Evolutionary conservation across 164 flowering plant genomes (phyloP), one percentile per base, ranked within the genome.

Genomic region (Magnolia sinica): DNA sequence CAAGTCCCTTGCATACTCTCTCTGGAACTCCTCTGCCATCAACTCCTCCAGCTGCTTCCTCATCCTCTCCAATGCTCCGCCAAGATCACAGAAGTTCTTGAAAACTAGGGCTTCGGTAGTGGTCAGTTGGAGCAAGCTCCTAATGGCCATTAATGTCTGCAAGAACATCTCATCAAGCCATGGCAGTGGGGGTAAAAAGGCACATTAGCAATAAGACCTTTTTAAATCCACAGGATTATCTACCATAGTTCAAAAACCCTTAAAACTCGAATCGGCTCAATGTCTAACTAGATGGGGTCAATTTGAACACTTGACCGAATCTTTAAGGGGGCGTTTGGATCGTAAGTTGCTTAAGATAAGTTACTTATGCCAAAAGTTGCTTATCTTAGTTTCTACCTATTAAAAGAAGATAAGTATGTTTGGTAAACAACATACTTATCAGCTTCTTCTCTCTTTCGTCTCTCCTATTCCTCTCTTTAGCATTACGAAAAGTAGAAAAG

Each of bases 121-220:
- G 23, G 79, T 79, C 5, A 95, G 90, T 80, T 86, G 90, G 66
- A 95, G 85, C 19, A 95, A 91, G 82, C 80, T 91, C 83, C 86
- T 89, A 64, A 93, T 81, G 50, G 98, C 89, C 72, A 75, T 69
- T 63, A 95, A 88, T 63, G 92, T 91, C 99, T 95, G 87, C 50
- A 55, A 85, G 50, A 50, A 68, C 59, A 81, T 52, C 61, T 18
- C 10, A 29, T 9, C 31, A 68, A 67, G 20, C 22, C 50, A 5
- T 51, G 50, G 9, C 4, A 9, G n/a, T 13, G 20, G 31, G 27
- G 2, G 14, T 14, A 7, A 23, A 16, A 4, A 63, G 23, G 22
- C 65, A 63, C 65, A 16, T 22, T 23, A 1, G 74, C 19, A 71
- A 20, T 71, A 1, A 16, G 0, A 3, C 23, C 29, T 11, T 20